phyloP scores from a whole-genome alignment of 257 asterid species.

The Ilex aquifolium region DNA sequence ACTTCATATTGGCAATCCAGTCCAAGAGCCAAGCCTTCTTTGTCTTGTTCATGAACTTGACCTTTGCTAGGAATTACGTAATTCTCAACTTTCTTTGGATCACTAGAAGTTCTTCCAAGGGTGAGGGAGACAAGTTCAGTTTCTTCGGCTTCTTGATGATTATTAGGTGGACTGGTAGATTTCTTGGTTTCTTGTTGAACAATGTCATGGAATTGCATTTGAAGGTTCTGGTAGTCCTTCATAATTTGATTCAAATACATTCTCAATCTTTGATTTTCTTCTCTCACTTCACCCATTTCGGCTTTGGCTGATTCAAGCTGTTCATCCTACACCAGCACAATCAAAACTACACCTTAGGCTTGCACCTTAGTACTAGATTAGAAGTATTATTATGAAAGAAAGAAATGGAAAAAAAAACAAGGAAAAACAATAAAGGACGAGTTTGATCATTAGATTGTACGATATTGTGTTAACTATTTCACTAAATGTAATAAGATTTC shows the following conservation, averaged over 20 bases:
- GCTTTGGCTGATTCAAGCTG: constrained; percentile 55
- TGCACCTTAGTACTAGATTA: not conserved
- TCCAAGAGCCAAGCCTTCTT: constrained; percentile 50
- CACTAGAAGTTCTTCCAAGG: constrained; percentile 57
- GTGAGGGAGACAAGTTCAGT: constrained; percentile 50
- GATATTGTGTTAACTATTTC: no score
- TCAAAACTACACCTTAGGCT: not conserved
- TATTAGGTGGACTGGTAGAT: constrained; percentile 9
- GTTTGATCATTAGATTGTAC: not conserved
- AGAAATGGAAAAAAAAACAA: not conserved
- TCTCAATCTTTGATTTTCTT: constrained; percentile 73
- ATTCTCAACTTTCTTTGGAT: constrained; percentile 26
- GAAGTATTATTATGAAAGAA: not conserved
- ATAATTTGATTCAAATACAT: constrained; percentile 47
- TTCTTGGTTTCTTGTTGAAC: constrained; percentile 32
- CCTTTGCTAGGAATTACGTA: constrained; percentile 18
- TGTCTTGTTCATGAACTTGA: constrained; percentile 18
- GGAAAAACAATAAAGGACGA: not conserved
- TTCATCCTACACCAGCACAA: constrained; percentile 25
- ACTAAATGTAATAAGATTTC: no score
- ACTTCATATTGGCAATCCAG: constrained; percentile 49
- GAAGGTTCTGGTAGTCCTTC: constrained; percentile 65
- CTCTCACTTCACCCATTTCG: constrained; percentile 70
- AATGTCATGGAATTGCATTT: constrained; percentile 53
- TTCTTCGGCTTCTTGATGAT: constrained; percentile 17